Base-by-base conservation (phyloP, 768 basidiomycete genomes). In the Aureoboletus auriporus region DNA sequence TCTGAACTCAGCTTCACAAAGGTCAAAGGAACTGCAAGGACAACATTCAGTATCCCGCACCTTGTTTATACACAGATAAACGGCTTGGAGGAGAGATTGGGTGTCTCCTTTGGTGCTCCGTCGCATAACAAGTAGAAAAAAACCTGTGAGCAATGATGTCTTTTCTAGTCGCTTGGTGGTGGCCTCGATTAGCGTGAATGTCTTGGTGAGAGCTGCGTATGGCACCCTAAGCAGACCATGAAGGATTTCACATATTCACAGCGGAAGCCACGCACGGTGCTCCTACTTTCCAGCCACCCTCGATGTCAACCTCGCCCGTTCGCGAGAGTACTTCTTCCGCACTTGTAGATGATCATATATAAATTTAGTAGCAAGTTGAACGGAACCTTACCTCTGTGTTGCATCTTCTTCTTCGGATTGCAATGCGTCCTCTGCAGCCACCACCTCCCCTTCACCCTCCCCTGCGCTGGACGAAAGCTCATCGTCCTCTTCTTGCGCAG, bases 101-200 rank as follows among this genome's bases (percentile, higher is more conserved):
- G 75, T 74, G 51, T 93, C 89, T 33, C 78, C 84, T 45, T 83
- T 75, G 13, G 83, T 84, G 52, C 93, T 89, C 41, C 92, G 75
- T 63, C 86, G 85, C 46, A 97, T 93, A 28, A 98, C 91, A 10
- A 95, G 82, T 6, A 93, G 70, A 37, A 99, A 73, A 65, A 98
- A 93, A 0, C 86, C 76, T 0, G 93, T 98, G 8, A 99, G 78
- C 51, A 93, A 74, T 0, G 90, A 79, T 3, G 82, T 89, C 67
- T 98, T 99, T 66, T 96, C 93, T 39, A 96, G 69, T 16, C 96
- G 87, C 61, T 97, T 98, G 1, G 93, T 97, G 8, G 96, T 99
- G 5, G 82, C 81, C 66, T 96, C 94, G 52, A 99, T 98, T 28
- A 88, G 70, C 14, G 83, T 77, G 64, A 98, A 98, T 0, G 87